Percentiles rank a stretch among this genome's conserved stretches.
These are phyloP conservation scores for Collybia nuda DNA, from an alignment of 768 basidiomycete species.

Conservation along the genomic window DNA sequence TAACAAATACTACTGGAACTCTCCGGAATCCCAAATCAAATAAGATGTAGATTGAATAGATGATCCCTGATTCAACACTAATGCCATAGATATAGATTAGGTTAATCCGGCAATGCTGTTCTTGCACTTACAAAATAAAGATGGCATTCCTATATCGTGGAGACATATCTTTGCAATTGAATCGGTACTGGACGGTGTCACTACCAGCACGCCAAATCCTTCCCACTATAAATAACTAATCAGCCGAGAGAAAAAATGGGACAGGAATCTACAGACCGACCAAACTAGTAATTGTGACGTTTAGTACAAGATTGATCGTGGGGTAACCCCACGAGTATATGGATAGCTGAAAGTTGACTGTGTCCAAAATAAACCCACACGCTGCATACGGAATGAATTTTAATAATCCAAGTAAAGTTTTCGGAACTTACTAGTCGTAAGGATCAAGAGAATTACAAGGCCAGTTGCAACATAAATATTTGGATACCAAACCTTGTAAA, in stretches of 20 bases:
- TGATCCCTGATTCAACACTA: slow-evolving; percentile 37
- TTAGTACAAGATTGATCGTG: slow-evolving; percentile 29
- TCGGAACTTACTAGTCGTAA: slow-evolving; percentile 11
- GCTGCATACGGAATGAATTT: slow-evolving; percentile 3
- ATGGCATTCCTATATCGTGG: slow-evolving; percentile 31
- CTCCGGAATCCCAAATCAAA: slow-evolving; percentile 26
- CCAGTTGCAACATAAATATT: slow-evolving; percentile 9
- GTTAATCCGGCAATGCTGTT: background rate
- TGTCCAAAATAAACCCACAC: slow-evolving; percentile 15
- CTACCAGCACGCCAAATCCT: slow-evolving; percentile 32
- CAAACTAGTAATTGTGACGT: slow-evolving; percentile 30
- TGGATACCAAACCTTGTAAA: slow-evolving; percentile 15
- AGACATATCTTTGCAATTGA: slow-evolving; percentile 26
- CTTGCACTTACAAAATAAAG: slow-evolving; percentile 30
- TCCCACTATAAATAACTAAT: slow-evolving; percentile 22
- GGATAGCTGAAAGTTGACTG: slow-evolving; percentile 12
- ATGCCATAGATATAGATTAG: too few relatives aligned
- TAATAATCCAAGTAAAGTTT: background rate
- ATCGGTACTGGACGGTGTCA: slow-evolving; percentile 18
- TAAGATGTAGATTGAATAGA: slow-evolving; percentile 35
- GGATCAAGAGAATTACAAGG: slow-evolving; percentile 10
- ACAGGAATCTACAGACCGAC: slow-evolving; percentile 24
- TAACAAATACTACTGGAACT: slow-evolving; percentile 19
- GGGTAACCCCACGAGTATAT: slow-evolving; percentile 31
- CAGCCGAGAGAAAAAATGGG: background rate